phyloP scores from a whole-genome alignment of 2,329 filamentous ascomycete species.

The Cordyceps cateniannulata region DNA sequence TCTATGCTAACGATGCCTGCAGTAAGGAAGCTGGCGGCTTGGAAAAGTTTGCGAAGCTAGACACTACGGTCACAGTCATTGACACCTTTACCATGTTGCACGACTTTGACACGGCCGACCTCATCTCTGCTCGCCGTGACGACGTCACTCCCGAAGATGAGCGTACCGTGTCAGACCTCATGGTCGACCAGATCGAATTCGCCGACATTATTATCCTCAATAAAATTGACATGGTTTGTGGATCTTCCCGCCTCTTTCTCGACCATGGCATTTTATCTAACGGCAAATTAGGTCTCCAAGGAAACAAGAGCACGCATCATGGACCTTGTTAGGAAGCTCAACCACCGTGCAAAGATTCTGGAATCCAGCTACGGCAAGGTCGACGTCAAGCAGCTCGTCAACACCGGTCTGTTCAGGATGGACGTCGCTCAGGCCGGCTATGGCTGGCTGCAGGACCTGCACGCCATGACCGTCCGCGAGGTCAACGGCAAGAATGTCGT shows the following conservation, averaged over 20 bases:
- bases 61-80: conserved; percentile 67
- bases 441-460: conserved; percentile 65
- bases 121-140: conserved; percentile 57
- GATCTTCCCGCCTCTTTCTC: neutral
- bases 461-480: conserved; percentile 58
- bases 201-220: conserved; percentile 68
- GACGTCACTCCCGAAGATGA: conserved; percentile 63
- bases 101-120: conserved; percentile 64
- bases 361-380: conserved; percentile 54
- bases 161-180: conserved; percentile 65
- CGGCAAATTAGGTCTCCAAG: conserved; percentile 27
- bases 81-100: conserved; percentile 67
- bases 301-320: conserved; percentile 39
- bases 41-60: conserved; percentile 58
- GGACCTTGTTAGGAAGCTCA: conserved; percentile 53
- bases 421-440: conserved; percentile 57
- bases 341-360: conserved; percentile 59
- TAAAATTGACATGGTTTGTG: conserved; percentile 56
- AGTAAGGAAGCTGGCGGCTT: conserved; percentile 54
- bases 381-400: conserved; percentile 56
- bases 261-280: neutral
- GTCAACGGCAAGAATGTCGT: conserved; percentile 44
- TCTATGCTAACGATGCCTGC: rapidly evolving
- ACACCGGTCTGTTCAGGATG: conserved; percentile 59
- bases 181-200: conserved; percentile 74